Conservation (phyloP, 1,284 basidiomycete genomes). For the Rhodotorula glutinis region DNA sequence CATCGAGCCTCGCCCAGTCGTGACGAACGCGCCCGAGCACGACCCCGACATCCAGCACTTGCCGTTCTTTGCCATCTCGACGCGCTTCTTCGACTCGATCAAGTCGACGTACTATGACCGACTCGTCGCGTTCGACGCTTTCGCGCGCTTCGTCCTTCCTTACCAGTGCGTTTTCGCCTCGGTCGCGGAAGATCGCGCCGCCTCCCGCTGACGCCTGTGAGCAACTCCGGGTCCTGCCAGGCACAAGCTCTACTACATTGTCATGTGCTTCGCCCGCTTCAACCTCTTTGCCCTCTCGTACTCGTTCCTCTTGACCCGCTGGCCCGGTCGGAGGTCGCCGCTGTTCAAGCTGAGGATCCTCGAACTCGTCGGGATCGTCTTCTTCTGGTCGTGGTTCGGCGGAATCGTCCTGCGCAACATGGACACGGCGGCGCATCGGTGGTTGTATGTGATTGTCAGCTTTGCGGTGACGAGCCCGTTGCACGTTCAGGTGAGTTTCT, state of each 20-base stretch:
- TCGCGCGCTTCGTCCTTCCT: constrained; percentile 65
- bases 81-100: constrained; percentile 75
- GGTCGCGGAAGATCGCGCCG: neutral
- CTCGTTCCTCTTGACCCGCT: constrained; percentile 62
- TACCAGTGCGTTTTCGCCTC: constrained; percentile 56
- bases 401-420: constrained; percentile 57
- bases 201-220: neutral
- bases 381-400: constrained; percentile 80
- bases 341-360: constrained; percentile 47
- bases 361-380: constrained; percentile 64
- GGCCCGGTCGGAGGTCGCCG: constrained; percentile 49
- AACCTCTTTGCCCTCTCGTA: constrained; percentile 93
- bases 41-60: constrained; percentile 92
- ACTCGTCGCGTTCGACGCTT: constrained; percentile 72
- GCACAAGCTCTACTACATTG: constrained; percentile 87
- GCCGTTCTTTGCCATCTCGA: constrained; percentile 92
- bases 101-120: constrained; percentile 96
- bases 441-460: constrained; percentile 72
- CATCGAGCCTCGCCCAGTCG: constrained; percentile 57
- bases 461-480: constrained; percentile 77
- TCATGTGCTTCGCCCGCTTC: constrained; percentile 89
- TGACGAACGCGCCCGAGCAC: constrained; percentile 96
- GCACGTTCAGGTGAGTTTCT: constrained; percentile 64
- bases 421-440: constrained; percentile 62
- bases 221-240: constrained; percentile 33